phyloP scores from a whole-genome alignment of 2,329 filamentous ascomycete genomes.

The Alternaria angustiovoidea region DNA sequence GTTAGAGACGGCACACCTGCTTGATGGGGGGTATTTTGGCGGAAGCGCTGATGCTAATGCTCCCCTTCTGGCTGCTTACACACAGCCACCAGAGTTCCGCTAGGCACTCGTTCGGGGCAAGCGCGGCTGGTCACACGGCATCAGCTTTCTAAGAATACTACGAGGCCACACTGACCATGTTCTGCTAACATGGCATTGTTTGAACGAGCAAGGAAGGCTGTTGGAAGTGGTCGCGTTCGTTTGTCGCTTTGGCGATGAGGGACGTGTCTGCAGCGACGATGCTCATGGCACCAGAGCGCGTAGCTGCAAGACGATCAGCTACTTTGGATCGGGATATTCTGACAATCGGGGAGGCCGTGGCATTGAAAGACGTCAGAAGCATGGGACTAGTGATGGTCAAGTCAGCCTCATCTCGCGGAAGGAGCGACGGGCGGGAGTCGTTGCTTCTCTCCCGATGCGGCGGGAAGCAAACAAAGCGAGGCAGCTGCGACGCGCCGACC shows the following conservation, averaged over 20 bases:
- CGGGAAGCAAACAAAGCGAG: constrained; percentile 28
- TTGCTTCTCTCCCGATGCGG: constrained; percentile 27
- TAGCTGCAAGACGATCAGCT: background rate
- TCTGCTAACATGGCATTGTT: constrained; percentile 21
- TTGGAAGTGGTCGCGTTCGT: background rate
- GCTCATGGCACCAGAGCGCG: background rate
- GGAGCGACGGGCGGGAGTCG: constrained; percentile 16
- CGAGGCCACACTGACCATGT: constrained; percentile 21
- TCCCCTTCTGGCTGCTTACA: constrained; percentile 39
- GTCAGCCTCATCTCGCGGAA: constrained; percentile 17
- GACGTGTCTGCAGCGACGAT: background rate
- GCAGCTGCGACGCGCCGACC: constrained; percentile 17
- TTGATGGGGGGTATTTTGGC: constrained; percentile 26
- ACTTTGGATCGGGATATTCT: background rate
- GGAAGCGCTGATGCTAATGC: constrained; percentile 27
- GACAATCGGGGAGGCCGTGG: background rate
- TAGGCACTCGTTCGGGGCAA: constrained; percentile 32
- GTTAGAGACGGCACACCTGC: background rate
- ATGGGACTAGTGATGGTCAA: background rate
- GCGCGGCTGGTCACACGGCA: constrained; percentile 38
- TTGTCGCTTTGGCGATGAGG: constrained; percentile 1
- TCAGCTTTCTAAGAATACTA: constrained; percentile 50
- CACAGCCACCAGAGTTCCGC: constrained; percentile 47
- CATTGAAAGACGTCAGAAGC: background rate
- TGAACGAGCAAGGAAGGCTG: constrained; percentile 19